Evolutionary conservation across 371 early-diverging fungal species (phyloP), one percentile per base, ranked within the genome.

Genomic region (Sporodiniella umbellata): DNA sequence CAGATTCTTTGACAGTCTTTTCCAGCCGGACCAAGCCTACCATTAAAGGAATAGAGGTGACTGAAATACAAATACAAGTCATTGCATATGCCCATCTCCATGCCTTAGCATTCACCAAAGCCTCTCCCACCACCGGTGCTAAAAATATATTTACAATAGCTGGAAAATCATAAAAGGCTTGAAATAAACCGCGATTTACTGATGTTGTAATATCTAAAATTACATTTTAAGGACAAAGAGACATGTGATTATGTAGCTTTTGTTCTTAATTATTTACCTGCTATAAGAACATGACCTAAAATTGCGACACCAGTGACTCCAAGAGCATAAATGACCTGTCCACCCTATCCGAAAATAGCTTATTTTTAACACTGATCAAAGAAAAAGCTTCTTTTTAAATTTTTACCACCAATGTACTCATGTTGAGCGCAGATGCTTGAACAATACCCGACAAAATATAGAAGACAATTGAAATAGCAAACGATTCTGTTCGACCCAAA

Each of bases 181-280:
- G 72, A 35, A 61, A 72, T 2, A 72, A 31, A 42, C 72, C 72
- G 43, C 72, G 60, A 25, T 68, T 64, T 2, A 52, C 56, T 12
- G 62, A 51, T 25, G 45, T 56, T 7, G 72, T 71, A 38, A 71
- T 57, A 43, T 71, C 66, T 66, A 49, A 18, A 22, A 17, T 19
- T 26, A 53, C 31, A 25, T 37, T 8, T 3, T 22, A n/a, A n/a
- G n/a, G n/a, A n/a, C n/a, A n/a, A n/a, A n/a, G n/a, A n/a, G n/a
- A n/a, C n/a, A n/a, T n/a, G n/a, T n/a, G n/a, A n/a, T n/a, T n/a
- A n/a, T n/a, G n/a, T n/a, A n/a, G n/a, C n/a, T n/a, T n/a, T n/a
- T n/a, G n/a, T n/a, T n/a, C n/a, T n/a, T n/a, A n/a, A n/a, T n/a
- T n/a, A 23, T 4, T 24, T 72, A 68, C 72, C 72, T 47, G 66